Conservation (phyloP, 139 green algal genomes). For the Closterium sp. region DNA sequence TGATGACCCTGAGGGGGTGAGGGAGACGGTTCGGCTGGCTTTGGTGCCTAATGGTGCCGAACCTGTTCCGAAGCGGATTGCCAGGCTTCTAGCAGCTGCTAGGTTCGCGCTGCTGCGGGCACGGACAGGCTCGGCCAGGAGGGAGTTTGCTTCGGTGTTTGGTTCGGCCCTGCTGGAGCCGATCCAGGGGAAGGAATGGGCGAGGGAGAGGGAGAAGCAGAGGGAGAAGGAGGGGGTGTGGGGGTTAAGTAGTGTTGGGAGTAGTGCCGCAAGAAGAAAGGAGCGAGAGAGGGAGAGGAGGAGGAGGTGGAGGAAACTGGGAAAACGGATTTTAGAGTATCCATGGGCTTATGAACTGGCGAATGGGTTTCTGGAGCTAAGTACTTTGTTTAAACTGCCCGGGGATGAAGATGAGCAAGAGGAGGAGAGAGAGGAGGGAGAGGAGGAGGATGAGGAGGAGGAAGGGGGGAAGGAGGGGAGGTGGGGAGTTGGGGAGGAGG, state of each 20-base stretch:
- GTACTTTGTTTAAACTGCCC: neutral
- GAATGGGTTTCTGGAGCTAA: neutral
- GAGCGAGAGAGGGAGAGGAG: neutral
- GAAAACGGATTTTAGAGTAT: neutral
- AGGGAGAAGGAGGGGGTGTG: neutral
- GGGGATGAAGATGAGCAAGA: neutral
- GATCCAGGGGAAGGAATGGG: neutral
- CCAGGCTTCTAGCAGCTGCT: neutral
- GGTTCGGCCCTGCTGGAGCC: neutral
- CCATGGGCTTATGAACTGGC: neutral
- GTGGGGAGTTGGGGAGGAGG: neutral
- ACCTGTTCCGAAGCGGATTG: neutral
- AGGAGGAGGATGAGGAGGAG: neutral
- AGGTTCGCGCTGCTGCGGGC: neutral
- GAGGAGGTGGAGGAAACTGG: neutral
- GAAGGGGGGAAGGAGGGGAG: neutral
- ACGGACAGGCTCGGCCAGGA: neutral
- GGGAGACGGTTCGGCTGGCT: neutral
- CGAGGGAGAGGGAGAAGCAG: neutral
- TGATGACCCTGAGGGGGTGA: neutral
- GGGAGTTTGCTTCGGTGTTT: neutral
- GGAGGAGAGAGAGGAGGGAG: neutral
- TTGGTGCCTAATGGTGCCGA: neutral
- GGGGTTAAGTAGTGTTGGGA: neutral
- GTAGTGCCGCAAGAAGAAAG: neutral